Evolutionary conservation across 495 filamentous ascomycete species (phyloP), one percentile per base, ranked within the genome.

Genomic region (Stereocaulon alpinum): DNA sequence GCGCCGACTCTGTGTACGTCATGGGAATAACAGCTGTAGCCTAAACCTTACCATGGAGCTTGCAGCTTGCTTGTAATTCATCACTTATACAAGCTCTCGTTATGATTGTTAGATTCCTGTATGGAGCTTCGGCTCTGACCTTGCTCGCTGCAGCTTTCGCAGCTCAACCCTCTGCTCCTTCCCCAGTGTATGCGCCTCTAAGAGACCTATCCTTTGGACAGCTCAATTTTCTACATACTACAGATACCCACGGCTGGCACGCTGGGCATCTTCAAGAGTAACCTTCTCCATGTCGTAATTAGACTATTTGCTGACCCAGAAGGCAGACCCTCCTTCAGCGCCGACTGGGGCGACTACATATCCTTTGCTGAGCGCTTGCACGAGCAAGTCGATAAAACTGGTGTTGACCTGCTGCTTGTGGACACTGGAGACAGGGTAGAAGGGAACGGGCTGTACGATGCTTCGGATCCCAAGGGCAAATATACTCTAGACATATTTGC

Each of bases 271-370:
- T 97, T 7, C 86, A 88, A 73, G 93, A 98, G 83, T 87, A 75
- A 62, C 75, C 74, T 60, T 50, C 40, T 52, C 6, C 44, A 27
- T 58, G 48, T 34, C 43, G 53, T 14, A 43, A 9, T 37, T 6
- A 10, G 27, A 15, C 44, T 18, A 30, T 17, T 61, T 15, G 50
- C 71, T 75, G 48, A 75, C 56, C 43, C 9, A 55, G 50, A 40
- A 40, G 57, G 40, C 65, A 89, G 86, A 73, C 76, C 90, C 1
- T 90, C 89, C 29, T 98, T 88, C 70, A 91, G 89, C 17, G 94
- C 89, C 41, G 93, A 97, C 69, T 96, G 93, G 87, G 93, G 93
- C 40, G 93, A 98, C 73, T 98, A 97, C 72, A 80, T 97, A 64
- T 97, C 93, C 11, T 95, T 98, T 67, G 82, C 91, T 22, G 73